Percentiles rank a stretch among this genome's conserved stretches.
Evolutionary conservation across 257 asterid species (phyloP).

Genomic region (Orobanche coerulescens): DNA sequence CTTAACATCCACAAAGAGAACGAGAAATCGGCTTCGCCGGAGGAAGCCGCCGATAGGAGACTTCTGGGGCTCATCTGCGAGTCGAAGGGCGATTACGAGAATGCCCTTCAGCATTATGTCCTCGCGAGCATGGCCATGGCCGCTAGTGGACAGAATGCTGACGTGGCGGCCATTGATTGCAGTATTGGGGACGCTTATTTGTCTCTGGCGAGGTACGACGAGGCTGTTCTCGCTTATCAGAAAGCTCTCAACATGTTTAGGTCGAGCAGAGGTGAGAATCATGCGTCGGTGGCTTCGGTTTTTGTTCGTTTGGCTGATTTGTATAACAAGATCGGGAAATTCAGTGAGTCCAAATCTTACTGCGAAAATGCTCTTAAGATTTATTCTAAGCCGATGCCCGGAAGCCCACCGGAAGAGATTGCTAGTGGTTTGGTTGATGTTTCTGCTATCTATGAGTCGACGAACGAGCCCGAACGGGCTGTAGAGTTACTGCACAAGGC

Average conservation of each 20-base stretch:
- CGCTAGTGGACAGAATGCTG: constrained; percentile 52
- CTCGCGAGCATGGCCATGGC: constrained; percentile 87
- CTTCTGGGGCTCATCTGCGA: constrained; percentile 79
- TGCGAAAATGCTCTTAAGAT: constrained; percentile 70
- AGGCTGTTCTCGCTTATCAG: constrained; percentile 72
- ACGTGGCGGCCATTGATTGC: constrained; percentile 72
- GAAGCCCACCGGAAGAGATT: constrained; percentile 53
- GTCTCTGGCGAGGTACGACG: constrained; percentile 62
- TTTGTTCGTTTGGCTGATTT: constrained; percentile 74
- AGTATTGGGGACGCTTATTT: constrained; percentile 82
- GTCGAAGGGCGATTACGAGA: constrained; percentile 69
- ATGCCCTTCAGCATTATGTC: constrained; percentile 83
- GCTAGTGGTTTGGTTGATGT: constrained; percentile 73
- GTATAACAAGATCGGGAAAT: constrained; percentile 73
- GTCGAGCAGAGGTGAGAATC: constrained; percentile 64
- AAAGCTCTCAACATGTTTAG: constrained; percentile 59
- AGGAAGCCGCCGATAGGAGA: constrained; percentile 87
- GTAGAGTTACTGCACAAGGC: constrained; percentile 43
- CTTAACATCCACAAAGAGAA: constrained; percentile 57
- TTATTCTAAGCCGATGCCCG: constrained; percentile 46
- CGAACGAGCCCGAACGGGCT: constrained; percentile 38
- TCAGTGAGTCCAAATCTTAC: constrained; percentile 56
- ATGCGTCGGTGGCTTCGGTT: constrained; percentile 67
- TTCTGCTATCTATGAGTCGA: constrained; percentile 47
- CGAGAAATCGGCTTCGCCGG: constrained; percentile 40